phyloP scores from a whole-genome alignment of 768 basidiomycete genomes.

The Phlegmacium glaucopus region DNA sequence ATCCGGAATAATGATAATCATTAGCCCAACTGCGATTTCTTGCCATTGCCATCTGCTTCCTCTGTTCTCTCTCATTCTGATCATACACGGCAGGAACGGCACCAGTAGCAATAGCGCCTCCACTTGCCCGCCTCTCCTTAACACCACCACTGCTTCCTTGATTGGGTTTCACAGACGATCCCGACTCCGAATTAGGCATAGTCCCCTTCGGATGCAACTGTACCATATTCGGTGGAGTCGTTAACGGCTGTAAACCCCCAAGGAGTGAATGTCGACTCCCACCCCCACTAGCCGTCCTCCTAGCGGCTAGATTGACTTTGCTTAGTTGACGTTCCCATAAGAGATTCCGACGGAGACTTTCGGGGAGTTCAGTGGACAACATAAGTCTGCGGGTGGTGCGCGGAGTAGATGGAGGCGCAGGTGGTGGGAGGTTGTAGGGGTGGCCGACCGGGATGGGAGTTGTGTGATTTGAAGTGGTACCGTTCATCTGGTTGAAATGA shows the following conservation, averaged over 20 bases:
- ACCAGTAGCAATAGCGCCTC: not conserved
- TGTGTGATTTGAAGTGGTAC: slow-evolving; percentile 14
- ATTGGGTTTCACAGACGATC: not conserved
- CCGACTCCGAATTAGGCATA: slow-evolving; percentile 8
- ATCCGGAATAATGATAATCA: slow-evolving; percentile 63
- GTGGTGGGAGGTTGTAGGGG: slow-evolving; percentile 72
- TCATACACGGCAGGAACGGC: no score
- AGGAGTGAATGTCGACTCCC: slow-evolving; percentile 17
- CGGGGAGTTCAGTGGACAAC: slow-evolving; percentile 82
- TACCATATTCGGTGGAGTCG: slow-evolving; percentile 34
- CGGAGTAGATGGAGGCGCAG: slow-evolving; percentile 70
- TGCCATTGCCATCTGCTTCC: slow-evolving; percentile 44
- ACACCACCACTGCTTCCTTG: not conserved
- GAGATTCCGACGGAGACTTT: slow-evolving; percentile 76
- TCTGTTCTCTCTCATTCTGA: slow-evolving; percentile 28
- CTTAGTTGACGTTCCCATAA: slow-evolving; percentile 75
- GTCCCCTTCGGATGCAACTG: slow-evolving; percentile 37
- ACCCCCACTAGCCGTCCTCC: slow-evolving; percentile 28
- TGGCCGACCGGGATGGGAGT: slow-evolving; percentile 58
- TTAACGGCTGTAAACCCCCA: slow-evolving; percentile 25
- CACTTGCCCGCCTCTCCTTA: not conserved
- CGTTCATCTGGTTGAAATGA: not conserved
- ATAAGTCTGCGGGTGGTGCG: slow-evolving; percentile 82
- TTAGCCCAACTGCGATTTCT: slow-evolving; percentile 68
- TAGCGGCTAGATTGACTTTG: slow-evolving; percentile 44